Base-by-base conservation (phyloP, 2,329 filamentous ascomycete genomes). In the Beauveria bassiana region DNA sequence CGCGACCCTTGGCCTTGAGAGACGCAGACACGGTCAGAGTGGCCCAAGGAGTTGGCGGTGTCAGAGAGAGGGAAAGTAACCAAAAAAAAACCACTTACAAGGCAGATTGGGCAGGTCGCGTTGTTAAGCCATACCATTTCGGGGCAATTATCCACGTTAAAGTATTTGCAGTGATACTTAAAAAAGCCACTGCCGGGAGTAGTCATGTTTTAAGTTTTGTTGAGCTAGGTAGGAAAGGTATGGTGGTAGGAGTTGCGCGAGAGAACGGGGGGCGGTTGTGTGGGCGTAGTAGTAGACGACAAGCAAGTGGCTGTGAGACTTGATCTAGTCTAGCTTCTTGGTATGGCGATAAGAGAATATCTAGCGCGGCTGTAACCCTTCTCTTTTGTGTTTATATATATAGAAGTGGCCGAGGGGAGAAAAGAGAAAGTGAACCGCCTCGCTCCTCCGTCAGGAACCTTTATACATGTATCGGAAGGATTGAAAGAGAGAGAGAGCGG, bases 81-180 rank as follows among this genome's bases (percentile, higher is more conserved):
- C 20, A 22, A 22, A 22, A 53, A 5, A 26, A 22, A 22, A 22
- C 22, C 46, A 63, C 51, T 62, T 61, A 40, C 12, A 53, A 59
- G 28, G 68, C 81, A 83, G 64, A 71, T 73, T 59, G 79, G 72
- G 68, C 81, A 83, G 12, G 79, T 72, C 42, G 77, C 73, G 59
- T 79, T 77, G 59, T 81, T 79, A 34, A 34, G 0, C 5, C 2
- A 34, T 34, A 34, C 31, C 10, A 4, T 14, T 1, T 1, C 0
- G 1, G 1, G 3, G 31, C 31, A 34, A 5, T 34, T 12, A 1
- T 34, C 0, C 8, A 2, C 9, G 28, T 31, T 34, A 12, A 34
- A 34, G 73, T 82, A 80, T 70, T 81, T 83, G 77, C 81, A 83
- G 47, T 78, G 75, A 69, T 80, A 83, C 72, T 78, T 81, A 68